Percentiles rank a stretch among this genome's conserved stretches.
Conservation (phyloP, 768 basidiomycete species). For the Termitomyces sp. region DNA sequence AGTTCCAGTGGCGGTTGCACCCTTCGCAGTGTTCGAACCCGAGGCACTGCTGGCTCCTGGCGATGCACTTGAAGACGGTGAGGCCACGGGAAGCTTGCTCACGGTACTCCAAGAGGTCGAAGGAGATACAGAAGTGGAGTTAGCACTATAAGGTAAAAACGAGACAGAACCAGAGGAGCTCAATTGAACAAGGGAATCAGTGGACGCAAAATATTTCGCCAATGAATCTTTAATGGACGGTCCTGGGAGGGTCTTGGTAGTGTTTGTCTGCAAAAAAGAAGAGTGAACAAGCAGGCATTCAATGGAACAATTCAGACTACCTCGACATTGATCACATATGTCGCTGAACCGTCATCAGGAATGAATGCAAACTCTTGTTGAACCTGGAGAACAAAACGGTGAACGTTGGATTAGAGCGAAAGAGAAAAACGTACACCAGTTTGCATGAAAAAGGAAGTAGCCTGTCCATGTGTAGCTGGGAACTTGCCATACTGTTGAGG, state of each 20-base stretch:
- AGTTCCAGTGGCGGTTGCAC: slow-evolving; percentile 8
- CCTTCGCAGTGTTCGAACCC: slow-evolving; percentile 8
- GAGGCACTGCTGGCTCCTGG: background rate
- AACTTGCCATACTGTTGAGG: slow-evolving; percentile 61
- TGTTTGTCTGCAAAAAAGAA: slow-evolving; percentile 43
- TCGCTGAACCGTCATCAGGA: slow-evolving; percentile 63
- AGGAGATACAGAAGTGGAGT: slow-evolving; percentile 35
- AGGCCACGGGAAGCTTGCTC: slow-evolving; percentile 34
- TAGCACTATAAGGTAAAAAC: slow-evolving; percentile 52
- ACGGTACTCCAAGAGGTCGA: slow-evolving; percentile 45
- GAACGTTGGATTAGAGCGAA: background rate
- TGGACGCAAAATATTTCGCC: slow-evolving; percentile 61
- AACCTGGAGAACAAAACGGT: slow-evolving; percentile 29
- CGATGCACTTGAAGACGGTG: slow-evolving; percentile 21
- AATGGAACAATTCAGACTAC: slow-evolving; percentile 22
- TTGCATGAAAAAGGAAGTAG: slow-evolving; percentile 62
- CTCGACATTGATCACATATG: slow-evolving; percentile 68
- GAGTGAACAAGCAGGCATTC: background rate
- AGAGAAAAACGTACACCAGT: slow-evolving; percentile 39
- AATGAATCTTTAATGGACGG: slow-evolving; percentile 53
- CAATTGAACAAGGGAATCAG: slow-evolving; percentile 60
- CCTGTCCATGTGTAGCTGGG: slow-evolving; percentile 64
- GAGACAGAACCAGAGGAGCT: slow-evolving; percentile 52
- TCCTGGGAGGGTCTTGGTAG: slow-evolving; percentile 53
- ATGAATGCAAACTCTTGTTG: slow-evolving; percentile 74